Conservation (phyloP, 2,329 filamentous ascomycete species). For the Paraphaeosphaeria minitans region DNA sequence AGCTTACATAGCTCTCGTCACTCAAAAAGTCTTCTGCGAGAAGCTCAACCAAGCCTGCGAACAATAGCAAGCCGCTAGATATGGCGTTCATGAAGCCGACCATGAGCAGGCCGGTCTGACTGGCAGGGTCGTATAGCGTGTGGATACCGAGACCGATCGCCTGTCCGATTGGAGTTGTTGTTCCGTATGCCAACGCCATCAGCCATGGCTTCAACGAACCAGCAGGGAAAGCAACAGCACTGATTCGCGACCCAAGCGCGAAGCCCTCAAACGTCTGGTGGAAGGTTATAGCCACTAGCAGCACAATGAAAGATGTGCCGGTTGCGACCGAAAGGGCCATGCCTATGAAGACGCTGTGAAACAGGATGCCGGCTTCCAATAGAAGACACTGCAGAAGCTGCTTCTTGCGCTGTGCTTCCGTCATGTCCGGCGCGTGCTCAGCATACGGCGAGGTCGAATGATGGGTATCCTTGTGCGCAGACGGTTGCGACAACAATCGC, state of each 20-base stretch:
- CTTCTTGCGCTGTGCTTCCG: constrained; percentile 59
- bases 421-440: constrained; percentile 31
- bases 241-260: constrained; percentile 72
- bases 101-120: constrained; percentile 54
- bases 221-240: constrained; percentile 70
- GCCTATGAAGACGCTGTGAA: constrained; percentile 77
- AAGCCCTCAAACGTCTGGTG: constrained; percentile 74
- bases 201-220: constrained; percentile 76
- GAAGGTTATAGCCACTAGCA: constrained; percentile 72
- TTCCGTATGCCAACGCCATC: constrained; percentile 67
- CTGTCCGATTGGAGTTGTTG: constrained; percentile 59
- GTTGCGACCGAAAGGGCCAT: constrained; percentile 74
- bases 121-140: constrained; percentile 56
- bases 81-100: constrained; percentile 59
- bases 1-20: constrained; percentile 65
- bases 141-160: constrained; percentile 57
- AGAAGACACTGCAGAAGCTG: constrained; percentile 75
- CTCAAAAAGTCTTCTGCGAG: constrained; percentile 62
- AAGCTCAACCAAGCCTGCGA: constrained; percentile 57
- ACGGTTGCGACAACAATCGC: constrained; percentile 33
- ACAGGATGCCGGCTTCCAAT: constrained; percentile 77
- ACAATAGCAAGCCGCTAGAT: constrained; percentile 54
- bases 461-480: constrained; percentile 25
- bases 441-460: constrained; percentile 16
- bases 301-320: constrained; percentile 66